Evolutionary conservation across 108 stramenopile species (phyloP), one percentile per base, ranked within the genome.

Genomic region (Cyclostephanos invisitatus): DNA sequence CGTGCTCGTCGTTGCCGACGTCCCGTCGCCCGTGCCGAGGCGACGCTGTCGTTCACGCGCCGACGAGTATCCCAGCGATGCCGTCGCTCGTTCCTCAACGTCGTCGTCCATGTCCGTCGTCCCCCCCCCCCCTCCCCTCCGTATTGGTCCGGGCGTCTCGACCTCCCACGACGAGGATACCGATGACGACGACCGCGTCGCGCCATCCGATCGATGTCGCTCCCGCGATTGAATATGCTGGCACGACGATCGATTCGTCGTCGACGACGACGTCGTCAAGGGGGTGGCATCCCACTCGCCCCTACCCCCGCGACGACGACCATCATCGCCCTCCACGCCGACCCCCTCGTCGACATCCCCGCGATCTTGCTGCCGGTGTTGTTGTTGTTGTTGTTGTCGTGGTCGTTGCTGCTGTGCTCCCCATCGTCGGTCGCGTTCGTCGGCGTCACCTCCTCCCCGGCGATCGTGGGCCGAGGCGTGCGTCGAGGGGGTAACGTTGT

Each of bases 401-500:
- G 27, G 67, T 15, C 0, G 0, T 25, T 20, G 15, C 10, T 67
- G 35, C n/a, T 57, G 65, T 28, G 6, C 3, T 56, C 58, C 9
- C 62, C 53, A 25, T 51, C 51, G 49, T 40, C 37, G 18, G 42
- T 21, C 66, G 20, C 74, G 28, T 35, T 58, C 37, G 8, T 53
- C 25, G 18, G n/a, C 62, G 46, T 32, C 18, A 11, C 48, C 27
- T 2, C 37, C 56, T 3, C 36, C 40, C 22, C 54, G 44, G 22
- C 54, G 27, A 17, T 15, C 2, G 42, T 61, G 35, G 12, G 75
- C 66, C 14, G 80, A 81, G 35, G 80, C 68, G 24, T 62, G 64
- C 12, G 75, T 86, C 32, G 83, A 81, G 8, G 70, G 84, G 40
- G 80, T 83, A 15, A 76, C 71, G 28, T 70, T 37, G 22, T 42